A percentile compares a stretch with the other conserved stretches of the same genome.
These are phyloP conservation scores for Trichoderma sp. DNA, from an alignment of 2,329 filamentous ascomycete genomes.

Conservation along the genomic window DNA sequence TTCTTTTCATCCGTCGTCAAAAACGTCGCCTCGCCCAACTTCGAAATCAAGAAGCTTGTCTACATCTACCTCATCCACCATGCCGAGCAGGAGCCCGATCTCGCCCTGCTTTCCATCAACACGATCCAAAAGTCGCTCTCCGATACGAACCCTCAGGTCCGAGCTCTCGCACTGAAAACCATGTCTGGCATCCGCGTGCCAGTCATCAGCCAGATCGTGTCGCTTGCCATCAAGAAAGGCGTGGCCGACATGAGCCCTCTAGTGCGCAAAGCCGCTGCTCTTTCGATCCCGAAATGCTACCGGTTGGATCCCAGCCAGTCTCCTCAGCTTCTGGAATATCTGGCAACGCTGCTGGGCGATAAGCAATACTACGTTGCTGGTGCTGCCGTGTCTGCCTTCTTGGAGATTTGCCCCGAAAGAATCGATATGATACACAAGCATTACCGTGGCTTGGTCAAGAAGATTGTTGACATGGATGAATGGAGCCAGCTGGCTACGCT, in stretches of 20 bases:
- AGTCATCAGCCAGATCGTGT: slow-evolving; percentile 96
- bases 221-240: slow-evolving; percentile 91
- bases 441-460: slow-evolving; percentile 80
- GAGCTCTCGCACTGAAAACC: slow-evolving; percentile 87
- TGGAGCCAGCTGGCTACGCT: slow-evolving; percentile 90
- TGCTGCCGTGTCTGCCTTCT: slow-evolving; percentile 82
- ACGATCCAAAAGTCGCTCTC: slow-evolving; percentile 97
- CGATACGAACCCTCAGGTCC: slow-evolving; percentile 84
- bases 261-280: slow-evolving; percentile 86
- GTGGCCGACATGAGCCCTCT: slow-evolving; percentile 90
- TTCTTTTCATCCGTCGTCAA: slow-evolving; percentile 99
- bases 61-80: slow-evolving; percentile 98
- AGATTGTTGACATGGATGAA: slow-evolving; percentile 98
- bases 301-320: slow-evolving; percentile 80
- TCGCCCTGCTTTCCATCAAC: slow-evolving; percentile 94
- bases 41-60: slow-evolving; percentile 96
- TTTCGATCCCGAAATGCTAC: slow-evolving; percentile 96
- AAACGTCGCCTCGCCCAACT: slow-evolving; percentile 89
- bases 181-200: slow-evolving; percentile 98
- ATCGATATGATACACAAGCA: slow-evolving; percentile 88
- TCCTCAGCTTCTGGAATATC: slow-evolving; percentile 79
- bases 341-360: slow-evolving; percentile 76
- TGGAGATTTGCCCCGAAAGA: slow-evolving; percentile 84
- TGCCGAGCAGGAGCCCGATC: slow-evolving; percentile 92
- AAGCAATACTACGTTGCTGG: slow-evolving; percentile 97